Evolutionary conservation across 2,329 filamentous ascomycete genomes (phyloP).

Genomic region (Fusarium palustre): DNA sequence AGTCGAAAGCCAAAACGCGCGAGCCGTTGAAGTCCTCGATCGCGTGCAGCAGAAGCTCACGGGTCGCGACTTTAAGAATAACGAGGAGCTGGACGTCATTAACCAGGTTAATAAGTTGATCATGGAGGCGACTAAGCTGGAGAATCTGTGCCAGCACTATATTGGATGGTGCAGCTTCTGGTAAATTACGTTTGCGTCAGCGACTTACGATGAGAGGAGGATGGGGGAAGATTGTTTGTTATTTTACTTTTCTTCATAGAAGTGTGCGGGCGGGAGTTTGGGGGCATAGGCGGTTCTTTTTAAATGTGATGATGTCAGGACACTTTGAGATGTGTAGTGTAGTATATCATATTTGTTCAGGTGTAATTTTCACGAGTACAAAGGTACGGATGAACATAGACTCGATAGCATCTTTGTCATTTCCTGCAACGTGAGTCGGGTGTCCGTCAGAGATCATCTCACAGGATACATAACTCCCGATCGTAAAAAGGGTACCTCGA

Average conservation of each 20-base stretch:
- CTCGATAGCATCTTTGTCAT: too few species aligned
- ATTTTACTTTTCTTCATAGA: not conserved
- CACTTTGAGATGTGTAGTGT: not conserved
- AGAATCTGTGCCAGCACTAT: slow-evolving; percentile 98
- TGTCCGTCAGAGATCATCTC: too few species aligned
- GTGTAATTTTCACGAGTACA: not conserved
- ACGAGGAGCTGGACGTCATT: slow-evolving; percentile 85
- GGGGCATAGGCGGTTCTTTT: not conserved
- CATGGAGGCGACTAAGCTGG: slow-evolving; percentile 93
- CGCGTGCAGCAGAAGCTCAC: slow-evolving; percentile 96
- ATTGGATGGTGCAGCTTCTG: slow-evolving; percentile 99
- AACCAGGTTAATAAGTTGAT: slow-evolving; percentile 95
- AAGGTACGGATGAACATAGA: not conserved
- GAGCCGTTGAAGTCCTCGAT: slow-evolving; percentile 90
- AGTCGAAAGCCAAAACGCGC: slow-evolving; percentile 88
- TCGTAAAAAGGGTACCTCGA: slow-evolving; percentile 52
- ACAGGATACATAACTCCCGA: slow-evolving; percentile 41
- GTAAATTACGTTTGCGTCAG: slow-evolving; percentile 60
- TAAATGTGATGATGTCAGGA: not conserved
- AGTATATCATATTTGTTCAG: not conserved
- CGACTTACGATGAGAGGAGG: not conserved
- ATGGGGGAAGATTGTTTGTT: not conserved
- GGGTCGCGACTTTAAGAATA: slow-evolving; percentile 88
- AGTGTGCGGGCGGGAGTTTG: not conserved
- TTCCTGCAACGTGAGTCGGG: too few species aligned